Conservation (phyloP, 768 basidiomycete genomes). For the Auriscalpium microsporum region DNA sequence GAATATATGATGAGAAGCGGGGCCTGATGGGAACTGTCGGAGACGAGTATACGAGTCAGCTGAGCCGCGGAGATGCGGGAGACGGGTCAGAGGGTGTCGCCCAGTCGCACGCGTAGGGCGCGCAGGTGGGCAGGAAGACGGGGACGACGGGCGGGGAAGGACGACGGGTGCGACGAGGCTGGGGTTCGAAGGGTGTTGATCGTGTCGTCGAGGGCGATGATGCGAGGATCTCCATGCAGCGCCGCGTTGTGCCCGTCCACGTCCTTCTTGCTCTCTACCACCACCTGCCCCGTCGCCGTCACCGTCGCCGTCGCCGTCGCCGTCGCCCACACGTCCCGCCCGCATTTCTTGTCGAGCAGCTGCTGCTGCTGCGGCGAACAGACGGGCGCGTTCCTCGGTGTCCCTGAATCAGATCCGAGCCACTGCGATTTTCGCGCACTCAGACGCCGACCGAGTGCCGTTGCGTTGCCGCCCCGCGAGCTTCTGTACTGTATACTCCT, state of each 20-base stretch:
- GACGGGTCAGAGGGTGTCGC: not conserved
- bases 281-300: not conserved
- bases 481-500: not conserved
- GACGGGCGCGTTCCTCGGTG: not conserved
- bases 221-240: not conserved
- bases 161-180: not conserved
- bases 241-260: not conserved
- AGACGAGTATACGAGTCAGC: not conserved
- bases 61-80: not conserved
- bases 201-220: not conserved
- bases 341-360: not conserved
- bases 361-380: not conserved
- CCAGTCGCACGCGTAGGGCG: not conserved
- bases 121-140: not conserved
- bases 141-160: not conserved
- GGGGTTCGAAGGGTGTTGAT: not conserved
- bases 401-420: not conserved
- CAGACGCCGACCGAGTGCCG: too few relatives aligned
- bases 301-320: not conserved
- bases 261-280: conserved; percentile 1
- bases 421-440: not conserved
- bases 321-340: not conserved
- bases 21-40: not conserved
- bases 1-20: not conserved
- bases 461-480: not conserved